Evolutionary conservation across 2,329 filamentous ascomycete genomes (phyloP), one percentile per base, ranked within the genome.

Genomic region (Sarocladium strictum): DNA sequence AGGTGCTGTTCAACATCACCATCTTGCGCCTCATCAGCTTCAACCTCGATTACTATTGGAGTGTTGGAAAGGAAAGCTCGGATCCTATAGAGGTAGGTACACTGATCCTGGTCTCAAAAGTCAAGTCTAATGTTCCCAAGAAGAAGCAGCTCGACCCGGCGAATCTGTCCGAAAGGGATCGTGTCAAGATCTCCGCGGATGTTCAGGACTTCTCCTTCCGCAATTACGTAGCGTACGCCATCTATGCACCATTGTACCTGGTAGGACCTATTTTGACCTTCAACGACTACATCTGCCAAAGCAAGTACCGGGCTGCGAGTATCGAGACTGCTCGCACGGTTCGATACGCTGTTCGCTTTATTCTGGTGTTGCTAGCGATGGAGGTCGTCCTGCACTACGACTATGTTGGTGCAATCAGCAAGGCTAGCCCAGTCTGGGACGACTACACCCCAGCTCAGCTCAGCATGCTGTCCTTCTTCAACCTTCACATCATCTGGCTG

Each of bases 21-120:
- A 86, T 97, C 24, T 75, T 99, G 55, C 86, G 94, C 4, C 77
- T 97, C 49, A 91, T 99, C 63, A 97, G 93, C 68, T 99, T 96
- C 79, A 97, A 97, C 68, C 71, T 99, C 66, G 94, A 99, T 71
- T 92, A 96, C 68, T 93, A 96, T 68, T 99, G 94, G 93, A 94
- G 89, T 63, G 69, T 88, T 2, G 84, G 88, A 59, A 78, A 82
- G 56, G 74, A 79, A 37, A 72, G 70, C 57, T 75, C 80, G 26
- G 92, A 83, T 63, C 79, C 87, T 9, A 69, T 96, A 40, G 93
- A 97, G 86, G 94, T 97, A 82, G 5, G 17, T 24, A 5, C 19
- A 12, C n/a, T 23, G 3, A 12, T 12, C n/a, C 12, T n/a, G 9
- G 17, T 49, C 14, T 12, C 51, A 24, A 40, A 6, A 10, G 7